phyloP scores from a whole-genome alignment of 2,329 filamentous ascomycete genomes.

The Monosporascus sp. region DNA sequence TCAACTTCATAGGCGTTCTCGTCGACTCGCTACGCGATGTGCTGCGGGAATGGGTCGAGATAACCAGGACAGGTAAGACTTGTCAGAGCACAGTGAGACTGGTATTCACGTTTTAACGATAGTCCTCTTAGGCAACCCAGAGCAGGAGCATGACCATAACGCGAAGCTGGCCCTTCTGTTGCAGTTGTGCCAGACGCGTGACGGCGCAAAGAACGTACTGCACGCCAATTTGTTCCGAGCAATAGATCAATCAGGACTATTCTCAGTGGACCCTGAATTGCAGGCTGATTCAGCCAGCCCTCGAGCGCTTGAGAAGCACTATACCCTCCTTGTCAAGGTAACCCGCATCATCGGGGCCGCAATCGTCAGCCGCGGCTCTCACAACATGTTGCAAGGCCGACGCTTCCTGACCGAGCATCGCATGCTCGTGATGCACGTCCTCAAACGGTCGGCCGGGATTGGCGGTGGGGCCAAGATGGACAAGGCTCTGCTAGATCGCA shows the following conservation, averaged over 20 bases:
- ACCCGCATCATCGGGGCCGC: conserved; percentile 78
- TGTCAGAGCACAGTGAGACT: conserved; percentile 11
- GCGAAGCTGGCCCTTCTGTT: conserved; percentile 79
- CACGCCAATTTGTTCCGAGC: conserved; percentile 83
- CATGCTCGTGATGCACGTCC: conserved; percentile 77
- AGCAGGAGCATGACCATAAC: conserved; percentile 51
- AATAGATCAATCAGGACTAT: conserved; percentile 77
- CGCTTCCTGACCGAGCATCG: conserved; percentile 79
- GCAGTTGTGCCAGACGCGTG: conserved; percentile 75
- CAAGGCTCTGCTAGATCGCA: conserved; percentile 49
- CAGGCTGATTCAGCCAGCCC: conserved; percentile 70
- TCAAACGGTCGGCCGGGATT: conserved; percentile 84
- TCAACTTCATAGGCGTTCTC: conserved; percentile 88
- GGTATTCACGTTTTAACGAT: conserved; percentile 9
- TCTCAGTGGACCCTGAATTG: conserved; percentile 86
- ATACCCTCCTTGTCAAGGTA: conserved; percentile 74
- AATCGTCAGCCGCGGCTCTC: conserved; percentile 73
- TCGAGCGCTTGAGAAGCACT: conserved; percentile 73
- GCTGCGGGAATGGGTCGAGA: conserved; percentile 64
- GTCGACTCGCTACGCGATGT: conserved; percentile 82
- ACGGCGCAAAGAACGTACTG: conserved; percentile 82
- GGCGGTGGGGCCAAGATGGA: conserved; percentile 42
- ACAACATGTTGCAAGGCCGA: conserved; percentile 76
- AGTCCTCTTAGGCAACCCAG: conserved; percentile 28
- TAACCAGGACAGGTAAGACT: conserved; percentile 49